phyloP scores from a whole-genome alignment of 2,329 filamentous ascomycete genomes.

The Chaetomium strumarium region DNA sequence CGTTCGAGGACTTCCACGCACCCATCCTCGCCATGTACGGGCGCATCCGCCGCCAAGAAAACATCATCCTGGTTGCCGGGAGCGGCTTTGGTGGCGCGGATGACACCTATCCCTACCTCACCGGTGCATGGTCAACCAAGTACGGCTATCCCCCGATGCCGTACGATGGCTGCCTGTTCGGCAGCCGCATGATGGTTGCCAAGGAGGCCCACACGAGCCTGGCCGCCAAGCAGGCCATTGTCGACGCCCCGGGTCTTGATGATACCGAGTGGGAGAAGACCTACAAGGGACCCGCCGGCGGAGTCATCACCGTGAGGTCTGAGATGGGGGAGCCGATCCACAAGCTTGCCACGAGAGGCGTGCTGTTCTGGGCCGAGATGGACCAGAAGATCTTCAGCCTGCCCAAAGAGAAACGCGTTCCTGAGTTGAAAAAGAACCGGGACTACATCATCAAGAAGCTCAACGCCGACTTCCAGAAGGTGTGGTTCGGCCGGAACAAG shows the following conservation, averaged over 20 bases:
- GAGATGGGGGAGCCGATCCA: constrained; percentile 99
- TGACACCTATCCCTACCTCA: constrained; percentile 89
- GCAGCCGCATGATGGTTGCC: constrained; percentile 90
- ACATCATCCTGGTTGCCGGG: constrained; percentile 83
- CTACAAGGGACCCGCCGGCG: constrained; percentile 84
- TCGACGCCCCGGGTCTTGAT: constrained; percentile 74
- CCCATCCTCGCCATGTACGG: constrained; percentile 88
- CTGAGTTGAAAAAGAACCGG: constrained; percentile 81
- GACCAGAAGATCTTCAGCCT: constrained; percentile 96
- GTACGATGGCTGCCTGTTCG: constrained; percentile 86
- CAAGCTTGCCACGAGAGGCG: constrained; percentile 94
- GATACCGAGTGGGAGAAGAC: constrained; percentile 87
- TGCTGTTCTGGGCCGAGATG: constrained; percentile 97
- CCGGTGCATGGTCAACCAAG: constrained; percentile 78
- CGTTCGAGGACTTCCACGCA: constrained; percentile 91
- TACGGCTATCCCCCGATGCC: constrained; percentile 91
- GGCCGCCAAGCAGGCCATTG: constrained; percentile 84
- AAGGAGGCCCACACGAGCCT: constrained; percentile 87
- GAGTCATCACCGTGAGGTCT: constrained; percentile 91
- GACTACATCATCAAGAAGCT: constrained; percentile 92
- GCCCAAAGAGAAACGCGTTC: constrained; percentile 87
- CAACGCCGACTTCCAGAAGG: constrained; percentile 94
- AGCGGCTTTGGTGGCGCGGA: constrained; percentile 88
- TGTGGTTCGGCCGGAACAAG: constrained; percentile 88
- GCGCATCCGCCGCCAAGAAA: constrained; percentile 76